Conservation (phyloP, 352 stramenopile genomes). For the Pythium folliculosum region DNA sequence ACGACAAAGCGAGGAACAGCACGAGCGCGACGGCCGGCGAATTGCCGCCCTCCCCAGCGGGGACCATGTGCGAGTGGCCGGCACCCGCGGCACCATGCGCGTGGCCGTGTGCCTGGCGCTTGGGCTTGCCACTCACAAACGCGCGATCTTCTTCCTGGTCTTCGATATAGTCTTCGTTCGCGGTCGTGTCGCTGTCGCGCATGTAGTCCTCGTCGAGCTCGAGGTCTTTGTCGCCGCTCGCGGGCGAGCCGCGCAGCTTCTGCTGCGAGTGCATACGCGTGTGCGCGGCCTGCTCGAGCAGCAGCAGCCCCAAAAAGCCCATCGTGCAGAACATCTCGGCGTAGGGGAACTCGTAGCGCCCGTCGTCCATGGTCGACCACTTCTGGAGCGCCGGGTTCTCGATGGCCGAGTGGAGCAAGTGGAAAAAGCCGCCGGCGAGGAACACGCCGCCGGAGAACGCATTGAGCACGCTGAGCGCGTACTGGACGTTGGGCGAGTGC, state of each 20-base stretch:
- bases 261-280: slow-evolving; percentile 42
- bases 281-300: slow-evolving; percentile 72
- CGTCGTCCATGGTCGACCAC: slow-evolving; percentile 69
- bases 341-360: slow-evolving; percentile 70
- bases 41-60: slow-evolving; percentile 16
- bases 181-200: slow-evolving; percentile 37
- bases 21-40: slow-evolving; percentile 70
- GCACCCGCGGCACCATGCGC: neutral
- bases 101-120: slow-evolving; percentile 21
- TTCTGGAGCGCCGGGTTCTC: slow-evolving; percentile 65
- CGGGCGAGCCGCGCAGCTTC: slow-evolving; percentile 41
- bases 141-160: slow-evolving; percentile 40
- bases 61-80: slow-evolving; percentile 39
- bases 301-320: slow-evolving; percentile 64
- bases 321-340: slow-evolving; percentile 80
- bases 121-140: slow-evolving; percentile 23
- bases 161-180: slow-evolving; percentile 41
- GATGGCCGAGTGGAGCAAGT: slow-evolving; percentile 69
- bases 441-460: slow-evolving; percentile 79
- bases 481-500: slow-evolving; percentile 34
- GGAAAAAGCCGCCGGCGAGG: slow-evolving; percentile 76
- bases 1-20: slow-evolving; percentile 76
- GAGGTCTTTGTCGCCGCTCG: slow-evolving; percentile 32
- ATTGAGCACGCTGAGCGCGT: slow-evolving; percentile 53
- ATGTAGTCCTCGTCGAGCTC: slow-evolving; percentile 37